These are phyloP conservation scores for Cystofilobasidium bisporidii DNA, from an alignment of 768 basidiomycete species.

Conservation along the genomic window DNA sequence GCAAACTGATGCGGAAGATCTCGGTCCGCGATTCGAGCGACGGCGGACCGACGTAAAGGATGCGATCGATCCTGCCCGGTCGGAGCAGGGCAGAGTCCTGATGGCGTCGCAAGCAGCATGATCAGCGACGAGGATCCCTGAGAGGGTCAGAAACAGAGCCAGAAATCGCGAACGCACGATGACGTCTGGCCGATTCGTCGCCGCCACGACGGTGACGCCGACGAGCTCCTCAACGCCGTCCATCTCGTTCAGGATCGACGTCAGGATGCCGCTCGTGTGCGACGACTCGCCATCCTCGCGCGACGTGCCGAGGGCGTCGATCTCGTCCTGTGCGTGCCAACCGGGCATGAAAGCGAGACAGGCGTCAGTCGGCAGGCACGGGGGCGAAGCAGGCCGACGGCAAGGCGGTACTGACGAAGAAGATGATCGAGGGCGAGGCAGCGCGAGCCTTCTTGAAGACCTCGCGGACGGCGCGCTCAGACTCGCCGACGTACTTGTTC, in stretches of 20 bases:
- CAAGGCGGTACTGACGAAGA: constrained; percentile 60
- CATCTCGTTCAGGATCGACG: constrained; percentile 93
- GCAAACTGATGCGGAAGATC: constrained; percentile 68
- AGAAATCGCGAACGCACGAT: constrained; percentile 48
- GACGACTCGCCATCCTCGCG: constrained; percentile 54
- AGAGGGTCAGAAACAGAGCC: no score
- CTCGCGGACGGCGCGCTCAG: constrained; percentile 86
- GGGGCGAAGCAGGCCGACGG: not conserved
- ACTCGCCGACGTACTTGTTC: constrained; percentile 96
- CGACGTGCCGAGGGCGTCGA: constrained; percentile 82
- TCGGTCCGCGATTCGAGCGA: constrained; percentile 68
- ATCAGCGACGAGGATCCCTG: no score
- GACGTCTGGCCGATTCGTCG: constrained; percentile 90
- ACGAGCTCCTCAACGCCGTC: constrained; percentile 91
- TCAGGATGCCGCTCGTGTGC: constrained; percentile 76
- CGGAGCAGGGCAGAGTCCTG: constrained; percentile 93
- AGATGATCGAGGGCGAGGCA: constrained; percentile 88
- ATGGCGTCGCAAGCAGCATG: no score
- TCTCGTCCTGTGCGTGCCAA: constrained; percentile 91
- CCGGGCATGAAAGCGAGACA: no score
- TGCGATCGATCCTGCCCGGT: constrained; percentile 85
- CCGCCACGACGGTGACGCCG: constrained; percentile 91
- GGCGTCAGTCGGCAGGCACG: no score
- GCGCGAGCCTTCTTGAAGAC: constrained; percentile 90
- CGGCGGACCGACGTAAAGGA: constrained; percentile 88